A percentile compares a stretch with the other conserved stretches of the same genome.
These are phyloP conservation scores for Solanum phureja DNA, from an alignment of 257 asterid genomes.

Conservation along the genomic window DNA sequence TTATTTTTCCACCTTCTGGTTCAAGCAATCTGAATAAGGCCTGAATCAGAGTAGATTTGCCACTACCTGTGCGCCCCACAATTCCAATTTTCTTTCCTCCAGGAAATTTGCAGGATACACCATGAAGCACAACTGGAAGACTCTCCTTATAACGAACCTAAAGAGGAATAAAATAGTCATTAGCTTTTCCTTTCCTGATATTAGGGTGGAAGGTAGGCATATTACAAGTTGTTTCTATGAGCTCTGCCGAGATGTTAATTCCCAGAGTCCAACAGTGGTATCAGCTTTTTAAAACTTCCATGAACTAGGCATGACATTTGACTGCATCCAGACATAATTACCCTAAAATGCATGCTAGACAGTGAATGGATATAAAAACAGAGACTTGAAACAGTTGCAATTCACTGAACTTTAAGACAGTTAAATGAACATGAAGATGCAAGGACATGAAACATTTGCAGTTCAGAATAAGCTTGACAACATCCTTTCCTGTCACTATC, in stretches of 20 bases:
- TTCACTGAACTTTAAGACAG: background rate
- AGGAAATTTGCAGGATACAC: conserved; percentile 79
- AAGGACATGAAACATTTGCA: background rate
- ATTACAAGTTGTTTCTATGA: background rate
- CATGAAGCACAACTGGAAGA: conserved; percentile 95
- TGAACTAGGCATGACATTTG: background rate
- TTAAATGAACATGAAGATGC: background rate
- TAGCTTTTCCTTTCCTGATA: background rate
- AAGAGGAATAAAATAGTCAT: background rate
- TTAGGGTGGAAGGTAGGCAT: background rate
- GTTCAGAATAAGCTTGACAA: background rate
- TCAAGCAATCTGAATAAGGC: conserved; percentile 91
- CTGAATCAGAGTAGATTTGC: conserved; percentile 95
- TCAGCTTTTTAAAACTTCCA: background rate
- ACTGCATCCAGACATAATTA: background rate
- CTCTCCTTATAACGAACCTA: conserved; percentile 89
- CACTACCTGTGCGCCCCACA: conserved; percentile 99
- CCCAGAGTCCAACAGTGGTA: background rate
- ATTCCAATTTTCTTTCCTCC: conserved; percentile 95
- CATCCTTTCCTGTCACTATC: background rate
- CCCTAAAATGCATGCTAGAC: background rate
- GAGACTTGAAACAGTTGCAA: background rate
- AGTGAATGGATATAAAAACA: background rate
- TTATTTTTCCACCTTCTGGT: conserved; percentile 83
- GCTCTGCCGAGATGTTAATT: background rate